Conservation (phyloP, 2,329 filamentous ascomycete species). For the Trichoderma sp. region DNA sequence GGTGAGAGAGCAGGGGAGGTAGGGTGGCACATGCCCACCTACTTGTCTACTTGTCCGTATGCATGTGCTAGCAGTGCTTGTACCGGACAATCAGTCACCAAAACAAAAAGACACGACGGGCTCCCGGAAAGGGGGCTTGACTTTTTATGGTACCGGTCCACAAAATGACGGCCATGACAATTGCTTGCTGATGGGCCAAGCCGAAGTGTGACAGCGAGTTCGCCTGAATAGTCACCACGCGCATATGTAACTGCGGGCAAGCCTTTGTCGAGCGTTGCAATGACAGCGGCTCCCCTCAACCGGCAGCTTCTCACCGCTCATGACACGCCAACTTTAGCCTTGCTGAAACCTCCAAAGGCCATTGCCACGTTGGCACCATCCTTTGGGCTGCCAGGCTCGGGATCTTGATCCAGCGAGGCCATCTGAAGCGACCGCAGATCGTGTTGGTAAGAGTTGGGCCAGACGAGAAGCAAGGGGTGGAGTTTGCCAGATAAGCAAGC, state of each 20-base stretch:
- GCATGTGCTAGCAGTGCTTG: conserved; percentile 13
- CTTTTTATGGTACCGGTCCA: conserved; percentile 7
- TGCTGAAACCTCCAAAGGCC: not conserved
- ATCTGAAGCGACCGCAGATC: conserved; percentile 14
- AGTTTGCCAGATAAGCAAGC: conserved; percentile 15
- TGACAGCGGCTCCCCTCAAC: not conserved
- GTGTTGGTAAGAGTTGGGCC: not conserved
- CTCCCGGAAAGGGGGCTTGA: conserved; percentile 7
- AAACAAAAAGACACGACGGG: not conserved
- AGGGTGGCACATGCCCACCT: conserved; percentile 6
- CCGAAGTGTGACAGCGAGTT: conserved; percentile 15
- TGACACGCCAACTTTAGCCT: not conserved
- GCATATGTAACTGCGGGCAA: conserved; percentile 17
- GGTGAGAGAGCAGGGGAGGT: conserved; percentile 7
- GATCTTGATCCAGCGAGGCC: conserved; percentile 1
- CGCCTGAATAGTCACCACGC: conserved; percentile 13
- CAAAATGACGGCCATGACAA: conserved; percentile 11
- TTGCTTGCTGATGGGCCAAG: conserved; percentile 15
- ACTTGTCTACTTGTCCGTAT: conserved; percentile 2
- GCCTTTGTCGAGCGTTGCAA: conserved; percentile 8
- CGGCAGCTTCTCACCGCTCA: conserved; percentile 17
- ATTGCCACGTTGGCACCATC: conserved; percentile 18
- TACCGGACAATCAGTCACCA: not conserved
- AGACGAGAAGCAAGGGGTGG: not conserved
- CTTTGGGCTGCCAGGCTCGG: not conserved